Evolutionary conservation across 495 filamentous ascomycete species (phyloP), one percentile per base, ranked within the genome.

Genomic region (Penicillium longicatenatum): DNA sequence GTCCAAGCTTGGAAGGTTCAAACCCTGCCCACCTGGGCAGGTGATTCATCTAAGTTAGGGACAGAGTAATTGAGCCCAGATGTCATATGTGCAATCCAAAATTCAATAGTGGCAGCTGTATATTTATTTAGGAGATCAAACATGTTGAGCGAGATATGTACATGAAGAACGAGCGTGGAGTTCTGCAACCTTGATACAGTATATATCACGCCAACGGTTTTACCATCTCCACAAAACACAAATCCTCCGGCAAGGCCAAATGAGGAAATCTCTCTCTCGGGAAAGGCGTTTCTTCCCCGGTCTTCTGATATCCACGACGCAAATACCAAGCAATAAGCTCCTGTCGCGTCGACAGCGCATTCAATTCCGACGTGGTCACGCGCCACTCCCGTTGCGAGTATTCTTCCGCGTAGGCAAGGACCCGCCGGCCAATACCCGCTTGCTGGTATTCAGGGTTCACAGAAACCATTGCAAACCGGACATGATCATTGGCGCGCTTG

Each of bases 261-360:
- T 60, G 49, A 31, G 53, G 55, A 22, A 63, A 66, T 10, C 60
- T 52, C 39, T 74, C 69, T 2, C 67, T 50, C 2, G 77, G 78
- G 49, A 82, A 80, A n/a, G 71, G 70, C 37, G 56, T 46, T 20
- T 43, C 58, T 56, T 75, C 70, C 4, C 76, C 77, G 12, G 74
- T 80, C 50, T 55, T 41, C 7, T 39, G 48, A 50, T 78, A 82
- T 3, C 79, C 79, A 5, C 70, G 61, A n/a, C 76, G 67, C 8
- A 53, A 44, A 52, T 82, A 82, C 76, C 76, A 82, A 37, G 60
- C 53, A 30, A 79, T 73, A 46, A 82, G 62, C 21, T 70, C 65
- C 16, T 63, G 20, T 26, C 79, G 68, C 17, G 64, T 67, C 35
- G 70, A 74, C 44, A 80, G 70, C 12, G 75, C 76, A 29, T 68